Evolutionary conservation across 2,329 filamentous ascomycete genomes (phyloP).

Genomic region (Aspergillus novoparasiticus): DNA sequence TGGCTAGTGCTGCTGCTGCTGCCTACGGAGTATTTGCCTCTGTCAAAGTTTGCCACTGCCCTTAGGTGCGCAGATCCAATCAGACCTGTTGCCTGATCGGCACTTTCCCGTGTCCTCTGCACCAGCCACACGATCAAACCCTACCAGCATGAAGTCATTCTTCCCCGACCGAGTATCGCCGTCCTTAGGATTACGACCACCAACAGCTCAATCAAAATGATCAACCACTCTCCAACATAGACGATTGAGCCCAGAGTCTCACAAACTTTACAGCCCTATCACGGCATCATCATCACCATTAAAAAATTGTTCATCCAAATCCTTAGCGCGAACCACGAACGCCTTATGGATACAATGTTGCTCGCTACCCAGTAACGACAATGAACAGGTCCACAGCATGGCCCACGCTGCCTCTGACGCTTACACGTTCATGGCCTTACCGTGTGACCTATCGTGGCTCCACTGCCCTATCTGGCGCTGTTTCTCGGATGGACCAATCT

Average conservation of each 20-base stretch:
- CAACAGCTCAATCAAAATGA: neutral
- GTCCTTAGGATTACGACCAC: neutral
- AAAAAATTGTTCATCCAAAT: neutral
- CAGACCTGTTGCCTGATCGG: neutral
- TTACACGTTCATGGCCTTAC: neutral
- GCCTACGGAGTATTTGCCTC: neutral
- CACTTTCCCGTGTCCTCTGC: conserved; percentile 1
- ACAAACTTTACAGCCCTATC: neutral
- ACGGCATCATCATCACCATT: neutral
- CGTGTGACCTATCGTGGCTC: neutral
- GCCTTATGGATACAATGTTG: neutral
- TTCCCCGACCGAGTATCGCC: neutral
- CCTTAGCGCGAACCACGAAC: neutral
- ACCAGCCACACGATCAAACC: neutral
- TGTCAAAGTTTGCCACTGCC: neutral
- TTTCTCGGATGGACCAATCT: neutral
- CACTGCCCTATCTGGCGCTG: neutral
- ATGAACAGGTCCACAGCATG: neutral
- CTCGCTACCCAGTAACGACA: neutral
- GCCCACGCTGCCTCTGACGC: neutral
- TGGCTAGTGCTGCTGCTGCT: neutral
- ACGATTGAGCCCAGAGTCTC: neutral
- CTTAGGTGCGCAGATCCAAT: neutral
- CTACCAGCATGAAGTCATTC: neutral
- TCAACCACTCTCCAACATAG: neutral